These are phyloP conservation scores for Athelia sp. DNA, from an alignment of 1,284 basidiomycete genomes.

Conservation along the genomic window DNA sequence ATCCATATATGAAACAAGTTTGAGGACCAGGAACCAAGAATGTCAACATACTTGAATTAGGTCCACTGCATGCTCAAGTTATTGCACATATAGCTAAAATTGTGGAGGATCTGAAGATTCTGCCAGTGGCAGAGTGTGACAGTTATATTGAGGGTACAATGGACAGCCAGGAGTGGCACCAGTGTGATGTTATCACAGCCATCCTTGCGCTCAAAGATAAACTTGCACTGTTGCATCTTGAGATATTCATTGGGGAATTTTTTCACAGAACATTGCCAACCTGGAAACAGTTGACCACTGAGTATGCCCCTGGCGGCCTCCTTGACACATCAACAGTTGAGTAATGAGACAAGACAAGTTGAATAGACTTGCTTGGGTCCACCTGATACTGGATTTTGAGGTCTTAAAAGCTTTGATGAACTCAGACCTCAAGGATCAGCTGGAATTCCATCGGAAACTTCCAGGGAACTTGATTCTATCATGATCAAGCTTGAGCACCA, in stretches of 20 bases:
- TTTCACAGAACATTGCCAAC: constrained; percentile 4
- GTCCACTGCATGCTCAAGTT: constrained; percentile 8
- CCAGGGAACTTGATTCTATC: not conserved
- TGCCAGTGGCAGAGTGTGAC: not conserved
- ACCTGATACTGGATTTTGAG: not conserved
- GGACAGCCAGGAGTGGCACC: constrained; percentile 1
- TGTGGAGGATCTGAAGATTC: constrained; percentile 4
- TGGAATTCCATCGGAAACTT: not conserved
- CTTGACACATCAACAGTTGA: constrained; percentile 1
- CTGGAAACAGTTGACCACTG: constrained; percentile 4
- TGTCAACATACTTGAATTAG: constrained; percentile 11
- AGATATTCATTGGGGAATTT: constrained; percentile 5
- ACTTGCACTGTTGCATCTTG: constrained; percentile 5
- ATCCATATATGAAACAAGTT: constrained; percentile 13
- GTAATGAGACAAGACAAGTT: not conserved
- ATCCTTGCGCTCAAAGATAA: not conserved
- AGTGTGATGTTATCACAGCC: constrained; percentile 7
- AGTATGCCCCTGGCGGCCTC: constrained; percentile 1
- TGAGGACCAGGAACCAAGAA: constrained; percentile 1
- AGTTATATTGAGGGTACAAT: not conserved
- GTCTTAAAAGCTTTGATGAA: not conserved
- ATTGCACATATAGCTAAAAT: constrained; percentile 5
- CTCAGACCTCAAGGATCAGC: not conserved
- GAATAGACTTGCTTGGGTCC: not conserved
- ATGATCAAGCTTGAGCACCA: not conserved